phyloP scores from a whole-genome alignment of 495 filamentous ascomycete genomes.

The Mytilinidion resinicola region DNA sequence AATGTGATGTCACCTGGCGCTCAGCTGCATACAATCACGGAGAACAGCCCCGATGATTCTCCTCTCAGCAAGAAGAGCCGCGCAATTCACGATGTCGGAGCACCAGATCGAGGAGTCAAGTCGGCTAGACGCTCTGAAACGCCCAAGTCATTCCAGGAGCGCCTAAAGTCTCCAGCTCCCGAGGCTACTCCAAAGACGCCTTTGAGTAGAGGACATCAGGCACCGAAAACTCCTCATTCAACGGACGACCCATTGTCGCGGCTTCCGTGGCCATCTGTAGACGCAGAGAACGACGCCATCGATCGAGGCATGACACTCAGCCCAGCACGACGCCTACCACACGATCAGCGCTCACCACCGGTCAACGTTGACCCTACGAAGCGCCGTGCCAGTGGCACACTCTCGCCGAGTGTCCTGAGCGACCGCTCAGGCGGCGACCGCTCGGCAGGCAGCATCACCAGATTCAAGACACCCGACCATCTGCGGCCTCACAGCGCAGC shows the following conservation, averaged over 20 bases:
- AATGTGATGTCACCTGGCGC: conserved; percentile 13
- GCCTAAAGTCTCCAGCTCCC: conserved; percentile 28
- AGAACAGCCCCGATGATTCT: conserved; percentile 36
- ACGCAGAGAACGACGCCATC: conserved; percentile 37
- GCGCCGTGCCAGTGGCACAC: conserved; percentile 28
- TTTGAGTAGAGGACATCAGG: background rate
- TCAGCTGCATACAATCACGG: conserved; percentile 38
- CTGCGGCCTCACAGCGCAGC: conserved; percentile 54
- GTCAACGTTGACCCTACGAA: conserved; percentile 27
- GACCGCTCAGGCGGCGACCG: conserved; percentile 28
- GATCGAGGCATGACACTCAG: conserved; percentile 25
- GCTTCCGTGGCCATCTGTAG: conserved; percentile 45
- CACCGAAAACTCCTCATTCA: conserved; percentile 34
- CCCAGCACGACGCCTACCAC: conserved; percentile 26
- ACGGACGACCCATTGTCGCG: conserved; percentile 49
- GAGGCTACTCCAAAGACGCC: conserved; percentile 7
- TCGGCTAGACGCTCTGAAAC: conserved; percentile 25
- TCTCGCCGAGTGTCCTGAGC: conserved; percentile 38
- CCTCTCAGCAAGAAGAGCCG: conserved; percentile 37
- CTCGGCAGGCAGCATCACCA: conserved; percentile 43
- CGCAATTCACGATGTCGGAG: conserved; percentile 30
- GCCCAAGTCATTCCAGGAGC: conserved; percentile 23
- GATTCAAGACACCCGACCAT: conserved; percentile 50
- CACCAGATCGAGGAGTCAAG: conserved; percentile 34
- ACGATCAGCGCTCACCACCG: conserved; percentile 28